Conservation (phyloP, 2,329 filamentous ascomycete species). For the Sclerotinia spermophila region DNA sequence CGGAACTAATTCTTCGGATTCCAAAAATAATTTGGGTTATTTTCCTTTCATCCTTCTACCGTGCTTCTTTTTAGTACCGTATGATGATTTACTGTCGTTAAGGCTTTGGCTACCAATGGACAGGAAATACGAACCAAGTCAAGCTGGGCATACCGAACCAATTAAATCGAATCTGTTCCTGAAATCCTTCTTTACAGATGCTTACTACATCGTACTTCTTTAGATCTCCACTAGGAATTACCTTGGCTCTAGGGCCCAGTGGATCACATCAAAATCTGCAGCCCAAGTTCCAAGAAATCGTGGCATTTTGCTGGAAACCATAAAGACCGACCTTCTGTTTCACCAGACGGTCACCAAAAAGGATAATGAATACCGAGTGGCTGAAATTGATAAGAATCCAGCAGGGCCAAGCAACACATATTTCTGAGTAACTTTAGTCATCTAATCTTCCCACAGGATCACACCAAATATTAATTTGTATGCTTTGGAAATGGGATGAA, state of each 20-base stretch:
- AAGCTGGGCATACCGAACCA: not conserved
- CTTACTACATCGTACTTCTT: not conserved
- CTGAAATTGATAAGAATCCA: not conserved
- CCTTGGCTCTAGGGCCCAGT: not conserved
- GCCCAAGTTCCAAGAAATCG: not conserved
- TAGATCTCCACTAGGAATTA: not conserved
- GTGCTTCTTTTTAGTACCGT: not conserved
- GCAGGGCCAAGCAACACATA: not conserved
- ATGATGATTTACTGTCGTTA: not conserved
- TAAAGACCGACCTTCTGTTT: slow-evolving; percentile 6
- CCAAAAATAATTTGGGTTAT: not conserved
- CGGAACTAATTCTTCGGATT: not conserved
- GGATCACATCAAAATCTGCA: slow-evolving; percentile 9
- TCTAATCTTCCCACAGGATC: slow-evolving; percentile 20
- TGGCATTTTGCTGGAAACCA: slow-evolving; percentile 11
- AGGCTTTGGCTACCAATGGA: not conserved
- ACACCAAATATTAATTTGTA: not conserved
- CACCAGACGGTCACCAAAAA: not conserved
- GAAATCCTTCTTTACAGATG: not conserved
- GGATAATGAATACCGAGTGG: not conserved
- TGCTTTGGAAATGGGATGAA: slow-evolving; percentile 8
- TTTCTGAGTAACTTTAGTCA: not conserved
- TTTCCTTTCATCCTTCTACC: slow-evolving; percentile 5
- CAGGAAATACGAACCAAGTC: not conserved
- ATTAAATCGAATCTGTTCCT: not conserved